These are phyloP conservation scores for Lepidium aucheri DNA, from an alignment of 345 rosid genomes.

Conservation along the genomic window DNA sequence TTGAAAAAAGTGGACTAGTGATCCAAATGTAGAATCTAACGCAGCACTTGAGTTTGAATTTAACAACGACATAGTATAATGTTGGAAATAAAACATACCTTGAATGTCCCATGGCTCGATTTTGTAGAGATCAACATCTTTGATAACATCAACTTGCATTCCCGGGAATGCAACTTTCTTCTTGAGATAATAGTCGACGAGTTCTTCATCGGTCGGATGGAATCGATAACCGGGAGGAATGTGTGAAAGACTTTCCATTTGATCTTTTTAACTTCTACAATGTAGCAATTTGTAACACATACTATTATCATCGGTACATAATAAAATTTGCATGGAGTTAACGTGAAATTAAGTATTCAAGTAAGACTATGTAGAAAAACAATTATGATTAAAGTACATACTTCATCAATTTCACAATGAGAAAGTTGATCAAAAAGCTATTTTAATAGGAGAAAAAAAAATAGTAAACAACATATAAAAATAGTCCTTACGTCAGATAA, in stretches of 20 bases:
- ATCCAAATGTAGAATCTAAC: too few species aligned
- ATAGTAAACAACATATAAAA: not conserved
- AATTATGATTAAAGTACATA: slow-evolving; percentile 1
- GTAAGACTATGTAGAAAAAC: not conserved
- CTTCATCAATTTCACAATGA: not conserved
- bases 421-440: not conserved
- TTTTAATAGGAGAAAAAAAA: not conserved
- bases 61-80: too few species aligned
- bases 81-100: slow-evolving; percentile 31
- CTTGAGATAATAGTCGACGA: slow-evolving; percentile 68
- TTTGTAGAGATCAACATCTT: slow-evolving; percentile 72
- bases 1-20: too few species aligned
- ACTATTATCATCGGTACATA: not conserved
- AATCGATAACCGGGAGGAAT: slow-evolving; percentile 77
- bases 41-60: too few species aligned
- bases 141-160: slow-evolving; percentile 68
- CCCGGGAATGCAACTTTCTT: slow-evolving; percentile 49
- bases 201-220: slow-evolving; percentile 81
- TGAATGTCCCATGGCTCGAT: slow-evolving; percentile 86
- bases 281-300: slow-evolving; percentile 2
- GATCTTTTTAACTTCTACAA: slow-evolving; percentile 8
- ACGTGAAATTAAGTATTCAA: slow-evolving; percentile 7
- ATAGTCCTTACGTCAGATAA: not conserved
- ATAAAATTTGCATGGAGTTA: not conserved
- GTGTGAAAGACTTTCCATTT: slow-evolving; percentile 44